These are phyloP conservation scores for Carex kokanica DNA, from an alignment of 176 grass and related monocot species.

Conservation along the genomic window DNA sequence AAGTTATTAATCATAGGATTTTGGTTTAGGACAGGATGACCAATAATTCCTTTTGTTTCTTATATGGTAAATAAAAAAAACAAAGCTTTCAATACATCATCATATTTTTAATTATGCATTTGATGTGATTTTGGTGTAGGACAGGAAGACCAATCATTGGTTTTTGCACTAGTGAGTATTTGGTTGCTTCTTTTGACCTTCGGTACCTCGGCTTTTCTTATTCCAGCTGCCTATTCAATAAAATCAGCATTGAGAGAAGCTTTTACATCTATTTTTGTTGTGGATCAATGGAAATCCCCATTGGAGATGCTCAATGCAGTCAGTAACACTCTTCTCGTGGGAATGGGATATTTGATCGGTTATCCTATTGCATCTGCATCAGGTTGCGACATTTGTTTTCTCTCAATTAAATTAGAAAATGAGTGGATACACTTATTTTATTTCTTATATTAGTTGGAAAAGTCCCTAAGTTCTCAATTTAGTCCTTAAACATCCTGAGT, in stretches of 20 bases:
- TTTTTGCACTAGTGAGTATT: conserved; percentile 66
- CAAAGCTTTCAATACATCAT: neutral
- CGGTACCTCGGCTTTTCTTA: conserved; percentile 49
- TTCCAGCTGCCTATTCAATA: conserved; percentile 50
- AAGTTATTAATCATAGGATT: neutral
- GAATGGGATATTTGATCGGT: conserved; percentile 61
- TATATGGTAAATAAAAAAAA: neutral
- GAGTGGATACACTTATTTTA: neutral
- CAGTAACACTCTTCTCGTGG: conserved; percentile 56
- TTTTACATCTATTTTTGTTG: conserved; percentile 43
- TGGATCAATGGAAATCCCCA: conserved; percentile 38
- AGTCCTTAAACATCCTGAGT: neutral
- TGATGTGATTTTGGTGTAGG: conserved; percentile 54
- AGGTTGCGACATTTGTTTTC: conserved; percentile 33
- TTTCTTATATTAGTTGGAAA: neutral
- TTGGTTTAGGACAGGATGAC: neutral
- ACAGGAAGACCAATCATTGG: conserved; percentile 88
- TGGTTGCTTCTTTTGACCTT: conserved; percentile 76
- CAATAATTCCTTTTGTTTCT: neutral
- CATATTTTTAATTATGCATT: conserved; percentile 36
- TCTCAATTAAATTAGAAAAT: neutral
- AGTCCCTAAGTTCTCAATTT: neutral
- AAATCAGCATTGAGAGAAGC: conserved; percentile 39
- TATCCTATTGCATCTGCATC: conserved; percentile 77
- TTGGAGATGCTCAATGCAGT: conserved; percentile 39